These are phyloP conservation scores for Triticum dicoccoides DNA, from an alignment of 176 grass and related monocot genomes.

Conservation along the genomic window DNA sequence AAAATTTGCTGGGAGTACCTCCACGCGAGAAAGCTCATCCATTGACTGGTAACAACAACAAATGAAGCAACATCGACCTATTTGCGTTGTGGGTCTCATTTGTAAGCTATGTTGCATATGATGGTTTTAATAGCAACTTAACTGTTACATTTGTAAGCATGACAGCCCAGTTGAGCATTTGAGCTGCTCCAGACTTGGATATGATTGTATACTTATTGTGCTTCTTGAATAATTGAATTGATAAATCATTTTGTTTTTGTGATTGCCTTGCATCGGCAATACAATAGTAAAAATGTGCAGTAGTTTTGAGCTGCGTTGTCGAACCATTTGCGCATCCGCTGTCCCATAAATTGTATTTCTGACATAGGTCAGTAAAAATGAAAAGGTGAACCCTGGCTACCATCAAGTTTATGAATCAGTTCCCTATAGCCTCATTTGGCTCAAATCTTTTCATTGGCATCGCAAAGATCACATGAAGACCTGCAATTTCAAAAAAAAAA, in stretches of 20 bases:
- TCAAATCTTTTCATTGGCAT: neutral
- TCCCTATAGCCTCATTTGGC: neutral
- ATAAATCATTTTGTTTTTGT: neutral
- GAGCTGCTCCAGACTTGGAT: neutral
- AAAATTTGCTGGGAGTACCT: constrained; percentile 65
- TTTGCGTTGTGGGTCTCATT: neutral
- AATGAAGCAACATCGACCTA: constrained; percentile 15
- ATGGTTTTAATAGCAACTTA: neutral
- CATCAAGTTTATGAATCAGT: neutral
- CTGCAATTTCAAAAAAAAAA: too few species aligned
- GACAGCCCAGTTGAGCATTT: neutral
- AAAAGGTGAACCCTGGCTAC: neutral
- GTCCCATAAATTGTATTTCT: neutral
- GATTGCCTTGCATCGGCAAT: neutral
- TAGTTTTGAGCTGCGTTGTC: neutral
- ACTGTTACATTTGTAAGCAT: neutral
- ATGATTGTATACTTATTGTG: neutral
- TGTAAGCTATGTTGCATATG: neutral
- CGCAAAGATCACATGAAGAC: neutral
- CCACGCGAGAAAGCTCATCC: constrained; percentile 53
- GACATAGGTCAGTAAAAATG: neutral
- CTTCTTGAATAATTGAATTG: constrained; percentile 5
- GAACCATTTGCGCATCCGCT: neutral
- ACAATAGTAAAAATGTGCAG: neutral
- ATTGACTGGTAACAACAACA: constrained; percentile 16